Evolutionary conservation across 768 basidiomycete species (phyloP).

Genomic region (Gloeophyllum trabeum): DNA sequence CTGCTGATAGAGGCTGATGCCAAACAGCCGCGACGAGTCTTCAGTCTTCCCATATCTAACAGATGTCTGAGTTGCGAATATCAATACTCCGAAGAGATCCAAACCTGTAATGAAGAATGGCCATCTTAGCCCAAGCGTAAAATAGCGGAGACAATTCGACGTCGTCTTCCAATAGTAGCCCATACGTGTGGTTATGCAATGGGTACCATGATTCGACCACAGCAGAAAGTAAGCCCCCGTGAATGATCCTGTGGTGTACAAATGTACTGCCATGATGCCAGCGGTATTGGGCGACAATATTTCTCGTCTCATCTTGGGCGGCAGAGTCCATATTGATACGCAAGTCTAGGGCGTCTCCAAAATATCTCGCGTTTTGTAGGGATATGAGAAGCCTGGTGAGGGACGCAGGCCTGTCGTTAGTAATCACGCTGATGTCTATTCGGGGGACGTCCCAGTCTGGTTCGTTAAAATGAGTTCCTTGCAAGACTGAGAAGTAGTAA

Average conservation of each 20-base stretch:
- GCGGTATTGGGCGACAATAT: conserved; percentile 31
- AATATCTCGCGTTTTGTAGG: conserved; percentile 44
- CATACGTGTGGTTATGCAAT: conserved; percentile 57
- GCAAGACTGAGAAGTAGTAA: conserved; percentile 1
- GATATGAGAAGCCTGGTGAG: conserved; percentile 58
- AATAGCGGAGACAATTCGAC: conserved; percentile 77
- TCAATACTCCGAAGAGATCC: too few relatives aligned
- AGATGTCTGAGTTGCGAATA: conserved; percentile 2
- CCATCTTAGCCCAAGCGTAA: conserved; percentile 79
- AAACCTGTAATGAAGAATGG: conserved; percentile 69
- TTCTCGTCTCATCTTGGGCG: conserved; percentile 49
- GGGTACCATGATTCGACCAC: conserved; percentile 92
- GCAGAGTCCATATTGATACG: conserved; percentile 72
- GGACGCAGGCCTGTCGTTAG: conserved; percentile 65
- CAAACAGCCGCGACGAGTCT: conserved; percentile 46
- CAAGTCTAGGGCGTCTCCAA: conserved; percentile 54
- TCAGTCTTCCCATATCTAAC: conserved; percentile 42
- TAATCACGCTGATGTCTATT: conserved; percentile 66
- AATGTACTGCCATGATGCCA: conserved; percentile 55
- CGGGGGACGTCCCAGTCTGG: conserved; percentile 67
- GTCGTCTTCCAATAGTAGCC: conserved; percentile 77
- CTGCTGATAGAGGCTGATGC: conserved; percentile 81
- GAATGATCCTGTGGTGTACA: conserved; percentile 64
- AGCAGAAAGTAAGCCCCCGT: conserved; percentile 70
- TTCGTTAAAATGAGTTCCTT: conserved; percentile 6